Percentiles rank a stretch among this genome's conserved stretches.
Evolutionary conservation across 2,329 filamentous ascomycete species (phyloP).

Genomic region (Fonsecaea nubica): DNA sequence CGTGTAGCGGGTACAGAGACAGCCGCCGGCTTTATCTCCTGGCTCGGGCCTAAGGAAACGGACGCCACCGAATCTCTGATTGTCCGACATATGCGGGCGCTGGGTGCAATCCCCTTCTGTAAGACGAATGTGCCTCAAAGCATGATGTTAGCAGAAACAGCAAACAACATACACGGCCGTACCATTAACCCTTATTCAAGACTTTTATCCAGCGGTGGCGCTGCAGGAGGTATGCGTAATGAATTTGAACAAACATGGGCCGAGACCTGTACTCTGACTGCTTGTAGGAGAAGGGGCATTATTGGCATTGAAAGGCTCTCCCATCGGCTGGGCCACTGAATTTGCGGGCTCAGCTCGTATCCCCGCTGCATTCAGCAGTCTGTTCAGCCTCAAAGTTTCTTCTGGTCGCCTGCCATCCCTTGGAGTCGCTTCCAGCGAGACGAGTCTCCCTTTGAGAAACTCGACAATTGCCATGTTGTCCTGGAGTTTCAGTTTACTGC

Average conservation of each 20-base stretch:
- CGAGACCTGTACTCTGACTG: constrained; percentile 2
- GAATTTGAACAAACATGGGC: not conserved
- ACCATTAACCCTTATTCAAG: constrained; percentile 50
- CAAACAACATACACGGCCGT: constrained; percentile 52
- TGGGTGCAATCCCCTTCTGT: constrained; percentile 52
- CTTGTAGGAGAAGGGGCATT: constrained; percentile 45
- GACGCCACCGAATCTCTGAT: constrained; percentile 45
- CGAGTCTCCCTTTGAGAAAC: constrained; percentile 44
- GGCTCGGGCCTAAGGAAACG: constrained; percentile 25
- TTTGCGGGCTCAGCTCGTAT: constrained; percentile 47
- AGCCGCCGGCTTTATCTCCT: constrained; percentile 36
- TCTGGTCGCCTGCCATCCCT: constrained; percentile 22
- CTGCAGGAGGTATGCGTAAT: constrained; percentile 43
- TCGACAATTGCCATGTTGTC: constrained; percentile 41
- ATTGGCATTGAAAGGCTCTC: constrained; percentile 43
- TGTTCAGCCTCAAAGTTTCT: constrained; percentile 27
- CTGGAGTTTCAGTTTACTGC: constrained; percentile 33
- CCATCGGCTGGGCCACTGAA: constrained; percentile 45
- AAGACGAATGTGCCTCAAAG: constrained; percentile 64
- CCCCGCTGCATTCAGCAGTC: constrained; percentile 44
- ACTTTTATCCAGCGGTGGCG: constrained; percentile 44
- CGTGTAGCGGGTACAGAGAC: constrained; percentile 37
- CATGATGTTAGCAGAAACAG: constrained; percentile 52
- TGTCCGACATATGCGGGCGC: constrained; percentile 51
- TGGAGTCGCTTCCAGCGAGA: constrained; percentile 21